Evolutionary conservation across 1,284 basidiomycete genomes (phyloP).

Genomic region (Malassezia japonica): DNA sequence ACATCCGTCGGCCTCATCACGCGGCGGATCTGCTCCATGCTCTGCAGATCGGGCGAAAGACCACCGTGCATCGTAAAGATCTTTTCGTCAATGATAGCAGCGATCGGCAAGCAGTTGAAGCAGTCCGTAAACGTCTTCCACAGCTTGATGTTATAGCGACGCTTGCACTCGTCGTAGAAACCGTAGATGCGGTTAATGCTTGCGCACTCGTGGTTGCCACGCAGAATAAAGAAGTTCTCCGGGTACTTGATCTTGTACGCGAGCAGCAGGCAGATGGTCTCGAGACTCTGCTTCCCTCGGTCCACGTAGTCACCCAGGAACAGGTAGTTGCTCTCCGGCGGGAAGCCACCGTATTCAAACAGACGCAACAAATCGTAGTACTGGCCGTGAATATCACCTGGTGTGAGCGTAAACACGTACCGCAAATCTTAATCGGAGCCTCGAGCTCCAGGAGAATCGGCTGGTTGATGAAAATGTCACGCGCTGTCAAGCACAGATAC

Average conservation of each 20-base stretch:
- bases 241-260: constrained; percentile 98
- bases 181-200: constrained; percentile 92
- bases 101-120: constrained; percentile 90
- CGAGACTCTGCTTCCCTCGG: constrained; percentile 84
- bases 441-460: constrained; percentile 87
- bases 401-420: constrained; percentile 54
- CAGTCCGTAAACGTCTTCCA: constrained; percentile 98
- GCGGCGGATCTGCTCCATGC: constrained; percentile 98
- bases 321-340: constrained; percentile 90
- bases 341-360: constrained; percentile 90
- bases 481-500: constrained; percentile 83
- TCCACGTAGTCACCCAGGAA: constrained; percentile 93
- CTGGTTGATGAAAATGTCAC: constrained; percentile 92
- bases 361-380: constrained; percentile 87
- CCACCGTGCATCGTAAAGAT: constrained; percentile 83
- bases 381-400: constrained; percentile 84
- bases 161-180: constrained; percentile 97
- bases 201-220: constrained; percentile 89
- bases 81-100: constrained; percentile 93
- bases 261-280: constrained; percentile 75
- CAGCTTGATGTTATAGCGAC: constrained; percentile 92
- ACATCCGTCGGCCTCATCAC: constrained; percentile 99
- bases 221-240: constrained; percentile 90
- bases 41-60: constrained; percentile 90
- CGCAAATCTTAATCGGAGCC: constrained; percentile 93